Conservation (phyloP, 106 monocot species). For the Apostasia shenzhenica region DNA sequence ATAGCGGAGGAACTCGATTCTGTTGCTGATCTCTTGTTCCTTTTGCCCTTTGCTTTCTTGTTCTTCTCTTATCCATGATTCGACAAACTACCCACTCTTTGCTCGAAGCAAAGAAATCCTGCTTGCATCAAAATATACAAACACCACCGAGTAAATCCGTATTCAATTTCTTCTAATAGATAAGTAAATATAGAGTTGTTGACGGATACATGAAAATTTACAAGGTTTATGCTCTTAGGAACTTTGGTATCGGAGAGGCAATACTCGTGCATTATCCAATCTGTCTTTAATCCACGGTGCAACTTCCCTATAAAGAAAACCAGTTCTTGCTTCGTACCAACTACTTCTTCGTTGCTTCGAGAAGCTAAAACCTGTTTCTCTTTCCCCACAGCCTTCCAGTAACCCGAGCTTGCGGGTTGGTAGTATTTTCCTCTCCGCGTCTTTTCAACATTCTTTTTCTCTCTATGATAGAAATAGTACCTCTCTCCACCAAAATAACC, state of each 20-base stretch:
- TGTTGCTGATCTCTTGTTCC: neutral
- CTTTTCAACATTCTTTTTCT: neutral
- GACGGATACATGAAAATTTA: neutral
- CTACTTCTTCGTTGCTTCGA: neutral
- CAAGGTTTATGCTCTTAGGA: neutral
- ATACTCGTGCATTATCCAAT: slow-evolving; percentile 5
- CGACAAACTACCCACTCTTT: slow-evolving; percentile 8
- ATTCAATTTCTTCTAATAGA: too few relatives aligned
- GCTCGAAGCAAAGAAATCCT: slow-evolving; percentile 1
- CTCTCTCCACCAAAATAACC: slow-evolving; percentile 5
- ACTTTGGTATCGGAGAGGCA: neutral
- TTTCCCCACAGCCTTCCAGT: slow-evolving; percentile 5
- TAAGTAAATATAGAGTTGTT: neutral
- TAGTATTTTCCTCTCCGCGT: neutral
- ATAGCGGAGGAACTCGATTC: neutral
- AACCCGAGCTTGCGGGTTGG: neutral
- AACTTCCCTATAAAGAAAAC: neutral
- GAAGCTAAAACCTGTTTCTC: neutral
- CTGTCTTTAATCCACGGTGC: neutral
- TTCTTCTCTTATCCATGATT: neutral
- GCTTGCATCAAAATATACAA: neutral
- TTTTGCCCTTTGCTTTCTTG: neutral
- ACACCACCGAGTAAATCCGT: neutral
- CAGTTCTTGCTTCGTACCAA: slow-evolving; percentile 1
- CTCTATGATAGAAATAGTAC: slow-evolving; percentile 8